Evolutionary conservation across 208 protist genomes (phyloP), one percentile per base, ranked within the genome.

Genomic region (Naegleria gruberi): DNA sequence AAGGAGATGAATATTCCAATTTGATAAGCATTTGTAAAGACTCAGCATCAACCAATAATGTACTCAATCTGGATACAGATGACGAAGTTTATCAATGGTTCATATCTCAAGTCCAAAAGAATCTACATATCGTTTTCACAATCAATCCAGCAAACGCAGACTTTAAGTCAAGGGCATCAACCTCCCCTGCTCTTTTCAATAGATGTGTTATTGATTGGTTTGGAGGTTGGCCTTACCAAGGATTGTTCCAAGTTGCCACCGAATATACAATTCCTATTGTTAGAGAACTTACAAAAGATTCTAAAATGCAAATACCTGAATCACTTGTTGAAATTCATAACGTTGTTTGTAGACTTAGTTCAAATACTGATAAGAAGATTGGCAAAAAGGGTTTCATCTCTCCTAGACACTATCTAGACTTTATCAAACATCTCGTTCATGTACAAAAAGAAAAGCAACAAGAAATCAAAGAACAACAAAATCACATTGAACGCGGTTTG

Each of bases 161-260:
- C 89, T 99, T 99, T 90, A 94, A 97, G 23, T 96, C 96, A 51
- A 95, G 98, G 89, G 94, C 96, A 0, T 95, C 97, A 37, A 97
- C 98, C 30, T 99, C 98, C 57, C 99, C 99, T 23, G 99, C 99
- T 37, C 95, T 99, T 41, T 99, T 99, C 94, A 99, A 99, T 94
- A 96, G 98, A 30, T 99, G 99, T 94, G 98, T 99, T 12, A 96
- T 99, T 82, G 98, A 99, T 94, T 99, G 98, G 98, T 99, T 99
- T 92, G 98, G 98, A 46, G 98, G 99, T 90, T 99, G 99, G 98
- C 97, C 97, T 37, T 55, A 92, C 15, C 74, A 94, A 17, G 98
- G 98, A 17, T 93, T 99, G 40, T 94, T 96, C 89, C 97, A 99
- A 92, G 96, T 99, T 41, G 95, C 95, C 34, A 81, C 90, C 10